A percentile compares a stretch with the other conserved stretches of the same genome.
These are phyloP conservation scores for Tulasnella sp. DNA, from an alignment of 768 basidiomycete genomes.

Conservation along the genomic window DNA sequence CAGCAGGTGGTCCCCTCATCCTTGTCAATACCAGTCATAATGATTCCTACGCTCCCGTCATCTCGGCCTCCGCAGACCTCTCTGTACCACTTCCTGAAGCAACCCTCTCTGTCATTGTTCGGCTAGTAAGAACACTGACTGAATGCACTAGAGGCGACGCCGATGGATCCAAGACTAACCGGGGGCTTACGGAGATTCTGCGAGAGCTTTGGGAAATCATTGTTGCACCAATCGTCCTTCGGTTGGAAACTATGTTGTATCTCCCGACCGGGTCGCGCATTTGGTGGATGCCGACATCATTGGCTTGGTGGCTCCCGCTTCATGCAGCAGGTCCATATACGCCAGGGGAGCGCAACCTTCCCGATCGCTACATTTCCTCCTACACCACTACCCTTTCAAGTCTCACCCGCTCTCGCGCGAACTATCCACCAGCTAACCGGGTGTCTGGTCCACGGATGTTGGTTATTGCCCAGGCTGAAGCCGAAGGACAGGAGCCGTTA, in stretches of 20 bases:
- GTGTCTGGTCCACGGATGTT: not conserved
- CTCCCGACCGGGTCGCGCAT: not conserved
- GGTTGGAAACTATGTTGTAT: not conserved
- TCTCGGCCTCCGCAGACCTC: not conserved
- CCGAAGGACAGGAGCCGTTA: not conserved
- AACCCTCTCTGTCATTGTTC: not conserved
- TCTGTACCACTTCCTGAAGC: not conserved
- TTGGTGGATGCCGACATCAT: not conserved
- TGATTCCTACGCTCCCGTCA: not conserved
- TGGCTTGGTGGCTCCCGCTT: not conserved
- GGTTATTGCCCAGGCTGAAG: not conserved
- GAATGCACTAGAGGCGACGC: not conserved
- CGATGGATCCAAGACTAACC: too few relatives aligned
- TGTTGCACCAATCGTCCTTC: not conserved
- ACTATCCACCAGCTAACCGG: too few relatives aligned
- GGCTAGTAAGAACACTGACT: not conserved
- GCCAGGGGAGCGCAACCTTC: not conserved
- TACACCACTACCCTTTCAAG: not conserved
- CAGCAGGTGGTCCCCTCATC: not conserved
- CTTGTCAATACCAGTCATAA: not conserved
- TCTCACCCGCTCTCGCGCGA: not conserved
- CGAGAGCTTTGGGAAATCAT: not conserved
- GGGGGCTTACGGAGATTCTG: not conserved
- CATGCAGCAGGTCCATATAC: not conserved
- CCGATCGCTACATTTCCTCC: slow-evolving; percentile 1